Conservation (phyloP, 2,329 filamentous ascomycete species). For the Hypoxylon sp. region DNA sequence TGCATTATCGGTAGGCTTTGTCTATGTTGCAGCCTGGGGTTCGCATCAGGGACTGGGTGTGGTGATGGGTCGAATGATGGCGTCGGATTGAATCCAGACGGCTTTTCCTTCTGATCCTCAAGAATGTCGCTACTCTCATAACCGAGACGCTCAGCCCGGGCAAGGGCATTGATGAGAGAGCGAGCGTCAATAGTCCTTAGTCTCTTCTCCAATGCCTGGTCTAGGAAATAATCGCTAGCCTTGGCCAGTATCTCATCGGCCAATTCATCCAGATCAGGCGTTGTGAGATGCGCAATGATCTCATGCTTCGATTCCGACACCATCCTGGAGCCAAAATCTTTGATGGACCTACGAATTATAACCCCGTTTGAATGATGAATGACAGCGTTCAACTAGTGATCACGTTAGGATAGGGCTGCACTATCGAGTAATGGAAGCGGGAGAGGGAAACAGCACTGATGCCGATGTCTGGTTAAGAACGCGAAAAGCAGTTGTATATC, state of each 20-base stretch:
- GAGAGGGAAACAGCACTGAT: background rate
- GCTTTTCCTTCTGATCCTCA: conserved; percentile 59
- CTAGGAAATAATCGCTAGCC: conserved; percentile 66
- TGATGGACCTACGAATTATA: conserved; percentile 58
- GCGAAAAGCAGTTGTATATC: background rate
- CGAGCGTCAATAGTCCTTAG: conserved; percentile 69
- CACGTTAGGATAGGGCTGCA: conserved; percentile 15
- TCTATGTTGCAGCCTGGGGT: conserved; percentile 24
- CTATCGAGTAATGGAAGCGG: background rate
- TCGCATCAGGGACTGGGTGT: conserved; percentile 3
- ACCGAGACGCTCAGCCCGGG: conserved; percentile 70
- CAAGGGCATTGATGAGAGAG: conserved; percentile 70
- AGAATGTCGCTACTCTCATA: conserved; percentile 68
- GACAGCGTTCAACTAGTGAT: conserved; percentile 63
- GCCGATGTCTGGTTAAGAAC: background rate
- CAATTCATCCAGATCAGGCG: conserved; percentile 63
- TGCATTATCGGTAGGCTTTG: conserved; percentile 19
- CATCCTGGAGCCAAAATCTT: conserved; percentile 64
- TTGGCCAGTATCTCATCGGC: conserved; percentile 62
- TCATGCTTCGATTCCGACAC: conserved; percentile 59
- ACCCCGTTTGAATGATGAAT: conserved; percentile 61
- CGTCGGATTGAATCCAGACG: conserved; percentile 42
- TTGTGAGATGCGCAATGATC: conserved; percentile 59
- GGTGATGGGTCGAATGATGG: conserved; percentile 24
- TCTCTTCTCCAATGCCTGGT: conserved; percentile 66